Evolutionary conservation across 805 yeast species (phyloP), one percentile per base, ranked within the genome.

Genomic region (Candida silvicultrix): DNA sequence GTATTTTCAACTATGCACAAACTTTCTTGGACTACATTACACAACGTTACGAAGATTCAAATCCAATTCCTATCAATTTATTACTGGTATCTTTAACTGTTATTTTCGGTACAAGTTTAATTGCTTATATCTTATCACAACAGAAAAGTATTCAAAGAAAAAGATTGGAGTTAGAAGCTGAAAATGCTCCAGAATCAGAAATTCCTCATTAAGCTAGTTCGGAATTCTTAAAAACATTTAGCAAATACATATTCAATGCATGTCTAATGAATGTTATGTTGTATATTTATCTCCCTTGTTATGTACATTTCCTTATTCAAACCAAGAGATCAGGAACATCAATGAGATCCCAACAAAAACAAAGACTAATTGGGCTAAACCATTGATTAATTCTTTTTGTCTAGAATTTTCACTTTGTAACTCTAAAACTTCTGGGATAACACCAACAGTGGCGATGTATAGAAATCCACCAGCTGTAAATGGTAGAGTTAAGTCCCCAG

Each of bases 21-120:
- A 81, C 84, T 20, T 65, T 68, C 2, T 64, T 92, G 58, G 97
- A 90, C 60, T 69, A 68, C 40, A 55, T 74, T 34, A 89, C 97
- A 0, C 95, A 88, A 60, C 71, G 73, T 31, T 64, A 69, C 7
- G 85, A 86, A 61, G 51, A 77, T 43, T 78, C 78, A 77, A 81
- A 90, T 62, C 97, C 98, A 19, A 73, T 72, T 2, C 97, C 97
- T 0, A 75, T 88, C 21, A 90, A 90, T 62, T 38, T 68, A 0
- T 47, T 72, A 1, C 69, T 92, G 48, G 71, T 87, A 1, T 46
- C 59, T 0, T 54, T 76, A 31, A 87, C 95, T 2, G 61, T 73
- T 1, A 28, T 83, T 2, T 59, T 51, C 34, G 70, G 69, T 14
- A 34, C 51, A 5, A 41, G 55, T 22, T 48, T 62, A 32, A 45